Evolutionary conservation across 306 rosid species (phyloP), one percentile per base, ranked within the genome.

Genomic region (Morella rubra): DNA sequence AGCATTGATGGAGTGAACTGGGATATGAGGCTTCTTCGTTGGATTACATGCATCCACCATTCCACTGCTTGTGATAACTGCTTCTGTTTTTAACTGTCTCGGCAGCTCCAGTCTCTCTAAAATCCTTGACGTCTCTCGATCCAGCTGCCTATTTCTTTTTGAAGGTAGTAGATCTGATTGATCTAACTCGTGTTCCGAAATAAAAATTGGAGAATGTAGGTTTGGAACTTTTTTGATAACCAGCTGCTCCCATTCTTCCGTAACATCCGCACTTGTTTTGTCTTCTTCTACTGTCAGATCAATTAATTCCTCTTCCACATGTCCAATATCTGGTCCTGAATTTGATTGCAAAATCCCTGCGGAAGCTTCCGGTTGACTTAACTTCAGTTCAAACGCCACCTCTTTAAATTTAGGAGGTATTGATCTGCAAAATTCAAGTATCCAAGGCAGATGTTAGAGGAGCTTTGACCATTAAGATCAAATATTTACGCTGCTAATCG

Each of bases 41-140:
- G 77, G 74, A 76, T 77, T 66, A 61, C 77, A 53, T 44, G 75
- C 47, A 66, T 80, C 72, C 44, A 14, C 45, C 77, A 73, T 58
- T 75, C 86, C 83, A 84, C 56, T 81, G 85, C 44, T 82, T 15
- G 73, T 67, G 50, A 52, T 68, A 68, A 75, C 49, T 3, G 41
- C 73, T 72, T 77, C 84, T 80, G 78, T 78, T 79, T 74, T 90
- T 58, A 85, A 69, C 77, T 86, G 89, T 82, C 86, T 91, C 52
- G 93, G 97, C 75, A 79, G 88, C 89, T 91, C 97, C 72, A 91
- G 83, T 60, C 93, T 91, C 93, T 90, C 95, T 78, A 91, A 73
- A 88, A 91, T 91, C 87, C 90, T 88, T 44, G 91, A 85, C 9
- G 97, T 91, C 76, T 88, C 88, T 44, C 59, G 84, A 75, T 83